Evolutionary conservation across 2,329 filamentous ascomycete species (phyloP).

Genomic region (Graphium sp.): DNA sequence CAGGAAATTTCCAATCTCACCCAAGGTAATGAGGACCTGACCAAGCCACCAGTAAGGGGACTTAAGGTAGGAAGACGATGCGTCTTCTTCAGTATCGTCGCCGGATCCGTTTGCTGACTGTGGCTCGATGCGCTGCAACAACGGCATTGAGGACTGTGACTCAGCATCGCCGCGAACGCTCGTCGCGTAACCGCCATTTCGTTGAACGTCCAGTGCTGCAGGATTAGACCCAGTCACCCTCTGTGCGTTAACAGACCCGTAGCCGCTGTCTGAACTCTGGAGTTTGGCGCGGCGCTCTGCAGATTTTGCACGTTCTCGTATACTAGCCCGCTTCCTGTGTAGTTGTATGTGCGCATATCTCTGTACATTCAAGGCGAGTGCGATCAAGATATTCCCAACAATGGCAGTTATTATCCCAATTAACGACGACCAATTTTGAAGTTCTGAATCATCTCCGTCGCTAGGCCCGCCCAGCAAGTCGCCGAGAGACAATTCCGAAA

Average conservation of each 20-base stretch:
- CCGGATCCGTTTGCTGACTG: constrained; percentile 9
- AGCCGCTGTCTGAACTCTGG: too few species aligned
- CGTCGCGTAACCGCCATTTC: too few species aligned
- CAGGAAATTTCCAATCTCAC: constrained; percentile 90
- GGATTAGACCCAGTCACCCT: too few species aligned
- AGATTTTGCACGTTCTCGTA: constrained; percentile 34
- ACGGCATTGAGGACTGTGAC: too few species aligned
- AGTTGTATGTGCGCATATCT: constrained; percentile 85
- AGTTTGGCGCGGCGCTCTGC: constrained; percentile 30
- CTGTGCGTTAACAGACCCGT: too few species aligned
- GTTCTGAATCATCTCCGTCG: too few species aligned
- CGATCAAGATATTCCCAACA: constrained; percentile 83
- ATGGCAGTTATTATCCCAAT: constrained; percentile 93
- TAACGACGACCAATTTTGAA: constrained; percentile 71
- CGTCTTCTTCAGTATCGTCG: constrained; percentile 10
- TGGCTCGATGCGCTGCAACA: too few species aligned
- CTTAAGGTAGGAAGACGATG: constrained; percentile 58
- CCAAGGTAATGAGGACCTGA: constrained; percentile 80
- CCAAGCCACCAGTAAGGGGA: constrained; percentile 96
- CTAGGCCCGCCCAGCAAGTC: too few species aligned
- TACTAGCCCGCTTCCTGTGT: constrained; percentile 48
- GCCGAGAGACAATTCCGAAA: too few species aligned
- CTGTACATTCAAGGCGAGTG: constrained; percentile 89
- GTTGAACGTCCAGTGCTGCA: neutral
- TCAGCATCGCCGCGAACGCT: too few species aligned